phyloP scores from a whole-genome alignment of 257 asterid genomes.

The Mitragyna speciosa region DNA sequence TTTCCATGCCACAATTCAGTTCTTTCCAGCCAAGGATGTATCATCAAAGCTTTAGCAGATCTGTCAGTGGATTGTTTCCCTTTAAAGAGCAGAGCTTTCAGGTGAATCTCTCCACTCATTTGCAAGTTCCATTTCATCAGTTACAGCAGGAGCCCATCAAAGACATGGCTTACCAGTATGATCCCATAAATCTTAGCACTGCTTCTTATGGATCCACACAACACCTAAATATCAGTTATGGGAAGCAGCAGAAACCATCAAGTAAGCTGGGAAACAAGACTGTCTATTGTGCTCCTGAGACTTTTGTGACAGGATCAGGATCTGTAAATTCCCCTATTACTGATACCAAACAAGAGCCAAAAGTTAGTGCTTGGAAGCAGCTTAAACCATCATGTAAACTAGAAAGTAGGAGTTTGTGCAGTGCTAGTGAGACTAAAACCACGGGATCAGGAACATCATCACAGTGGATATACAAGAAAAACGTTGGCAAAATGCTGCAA shows the following conservation, averaged over 20 bases:
- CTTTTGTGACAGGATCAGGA: neutral
- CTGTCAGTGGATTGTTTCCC: slow-evolving; percentile 16
- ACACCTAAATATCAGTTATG: neutral
- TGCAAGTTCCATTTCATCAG: slow-evolving; percentile 13
- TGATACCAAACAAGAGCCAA: neutral
- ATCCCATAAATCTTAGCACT: slow-evolving; percentile 6
- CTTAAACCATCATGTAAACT: neutral
- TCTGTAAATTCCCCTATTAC: neutral
- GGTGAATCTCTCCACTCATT: neutral
- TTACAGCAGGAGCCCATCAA: slow-evolving; percentile 4
- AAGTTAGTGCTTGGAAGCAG: neutral
- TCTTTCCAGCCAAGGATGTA: slow-evolving; percentile 17
- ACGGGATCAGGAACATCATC: slow-evolving; percentile 17
- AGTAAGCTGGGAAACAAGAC: slow-evolving; percentile 14
- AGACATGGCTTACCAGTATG: slow-evolving; percentile 5
- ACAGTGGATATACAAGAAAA: slow-evolving; percentile 4
- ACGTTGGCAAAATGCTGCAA: slow-evolving; percentile 4
- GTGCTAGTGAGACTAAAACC: slow-evolving; percentile 5
- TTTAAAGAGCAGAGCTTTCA: slow-evolving; percentile 15
- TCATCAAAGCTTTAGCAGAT: slow-evolving; percentile 8
- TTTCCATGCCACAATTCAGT: slow-evolving; percentile 11
- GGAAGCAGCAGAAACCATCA: slow-evolving; percentile 11
- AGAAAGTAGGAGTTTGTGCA: slow-evolving; percentile 9
- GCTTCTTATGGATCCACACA: slow-evolving; percentile 1
- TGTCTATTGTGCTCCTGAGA: neutral